phyloP scores from a whole-genome alignment of 208 protist species.

The Acanthamoeba healyi region DNA sequence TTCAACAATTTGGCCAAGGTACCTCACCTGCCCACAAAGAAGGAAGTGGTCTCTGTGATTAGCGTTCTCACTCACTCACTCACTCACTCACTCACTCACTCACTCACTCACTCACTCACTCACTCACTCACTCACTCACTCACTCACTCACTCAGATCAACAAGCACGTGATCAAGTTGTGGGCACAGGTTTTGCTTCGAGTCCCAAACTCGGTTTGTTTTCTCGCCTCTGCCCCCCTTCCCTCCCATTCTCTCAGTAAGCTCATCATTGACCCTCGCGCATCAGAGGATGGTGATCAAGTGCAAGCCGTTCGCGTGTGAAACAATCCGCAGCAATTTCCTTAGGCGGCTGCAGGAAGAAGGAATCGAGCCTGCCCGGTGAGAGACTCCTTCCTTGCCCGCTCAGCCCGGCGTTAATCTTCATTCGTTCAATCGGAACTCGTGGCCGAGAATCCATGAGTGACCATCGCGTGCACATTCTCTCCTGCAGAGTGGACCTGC shows the following conservation, averaged over 20 bases:
- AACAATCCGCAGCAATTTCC: slow-evolving; percentile 62
- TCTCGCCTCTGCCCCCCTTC: slow-evolving; percentile 2
- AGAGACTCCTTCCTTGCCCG: background rate
- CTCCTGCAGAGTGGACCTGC: slow-evolving; percentile 33
- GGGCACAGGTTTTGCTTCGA: slow-evolving; percentile 72
- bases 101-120: too few species aligned
- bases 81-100: too few species aligned
- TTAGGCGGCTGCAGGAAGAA: background rate
- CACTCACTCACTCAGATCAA: slow-evolving; percentile 1
- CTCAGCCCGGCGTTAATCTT: too few species aligned
- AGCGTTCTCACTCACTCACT: too few species aligned
- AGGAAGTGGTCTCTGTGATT: too few species aligned
- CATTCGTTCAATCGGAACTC: too few species aligned
- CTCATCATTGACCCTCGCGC: too few species aligned
- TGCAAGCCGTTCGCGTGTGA: slow-evolving; percentile 81
- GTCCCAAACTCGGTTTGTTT: slow-evolving; percentile 24
- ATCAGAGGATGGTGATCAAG: slow-evolving; percentile 84
- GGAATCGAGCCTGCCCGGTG: slow-evolving; percentile 72
- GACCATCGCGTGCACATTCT: too few species aligned
- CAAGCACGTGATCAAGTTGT: slow-evolving; percentile 70
- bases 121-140: too few species aligned
- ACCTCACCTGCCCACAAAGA: too few species aligned
- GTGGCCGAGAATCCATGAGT: background rate
- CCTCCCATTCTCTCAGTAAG: too few species aligned
- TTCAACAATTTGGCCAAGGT: slow-evolving; percentile 86